phyloP scores from a whole-genome alignment of 768 basidiomycete species.

The Hortiboletus flavorubellus region DNA sequence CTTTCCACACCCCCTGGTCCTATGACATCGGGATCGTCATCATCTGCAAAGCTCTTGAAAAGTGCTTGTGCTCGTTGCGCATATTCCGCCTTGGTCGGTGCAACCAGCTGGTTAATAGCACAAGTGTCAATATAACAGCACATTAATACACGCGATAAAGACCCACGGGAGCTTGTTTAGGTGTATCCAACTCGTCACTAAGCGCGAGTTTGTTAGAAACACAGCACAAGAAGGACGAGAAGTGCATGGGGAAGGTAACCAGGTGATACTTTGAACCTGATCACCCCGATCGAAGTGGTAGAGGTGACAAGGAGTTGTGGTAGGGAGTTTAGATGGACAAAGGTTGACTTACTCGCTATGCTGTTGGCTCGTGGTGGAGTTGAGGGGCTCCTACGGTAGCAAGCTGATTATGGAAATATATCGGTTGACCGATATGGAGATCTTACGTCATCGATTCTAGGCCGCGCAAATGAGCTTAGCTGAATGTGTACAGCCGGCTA shows the following conservation, averaged over 20 bases:
- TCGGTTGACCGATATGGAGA: slow-evolving; percentile 12
- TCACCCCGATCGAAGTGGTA: slow-evolving; percentile 19
- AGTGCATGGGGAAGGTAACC: slow-evolving; percentile 49
- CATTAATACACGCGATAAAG: slow-evolving; percentile 4
- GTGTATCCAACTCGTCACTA: slow-evolving; percentile 45
- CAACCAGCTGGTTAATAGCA: background rate
- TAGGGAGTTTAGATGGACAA: slow-evolving; percentile 16
- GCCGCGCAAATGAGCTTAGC: background rate
- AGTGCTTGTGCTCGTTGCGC: slow-evolving; percentile 48
- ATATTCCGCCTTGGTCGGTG: slow-evolving; percentile 37
- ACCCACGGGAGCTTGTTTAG: slow-evolving; percentile 31
- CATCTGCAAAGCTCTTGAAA: slow-evolving; percentile 63
- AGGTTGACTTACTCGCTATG: slow-evolving; percentile 32
- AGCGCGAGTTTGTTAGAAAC: slow-evolving; percentile 50
- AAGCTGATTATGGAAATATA: slow-evolving; percentile 12
- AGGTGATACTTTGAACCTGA: slow-evolving; percentile 21
- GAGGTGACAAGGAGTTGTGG: slow-evolving; percentile 11
- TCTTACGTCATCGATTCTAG: slow-evolving; percentile 35
- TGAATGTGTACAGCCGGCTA: background rate
- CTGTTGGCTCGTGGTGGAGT: slow-evolving; percentile 20
- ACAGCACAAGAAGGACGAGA: slow-evolving; percentile 62
- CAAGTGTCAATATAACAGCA: background rate
- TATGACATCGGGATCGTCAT: slow-evolving; percentile 47
- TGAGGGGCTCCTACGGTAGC: slow-evolving; percentile 25
- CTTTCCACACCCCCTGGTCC: slow-evolving; percentile 70